phyloP scores from a whole-genome alignment of 2,329 filamentous ascomycete genomes.

The Nothophoma quercina region DNA sequence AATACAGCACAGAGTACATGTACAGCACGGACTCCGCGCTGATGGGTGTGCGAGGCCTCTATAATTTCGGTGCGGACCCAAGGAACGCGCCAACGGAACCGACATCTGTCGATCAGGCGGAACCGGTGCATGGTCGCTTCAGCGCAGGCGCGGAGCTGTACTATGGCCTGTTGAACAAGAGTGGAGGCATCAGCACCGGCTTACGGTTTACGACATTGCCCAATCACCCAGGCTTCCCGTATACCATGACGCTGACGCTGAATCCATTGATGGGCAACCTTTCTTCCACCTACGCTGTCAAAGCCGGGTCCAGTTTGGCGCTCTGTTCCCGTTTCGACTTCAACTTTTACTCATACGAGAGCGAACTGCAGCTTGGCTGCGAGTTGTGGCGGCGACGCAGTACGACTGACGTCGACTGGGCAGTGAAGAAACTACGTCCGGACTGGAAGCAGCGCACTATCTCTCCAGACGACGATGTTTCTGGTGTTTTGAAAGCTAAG shows the following conservation, averaged over 20 bases:
- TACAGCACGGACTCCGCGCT: conserved; percentile 92
- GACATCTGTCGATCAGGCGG: conserved; percentile 33
- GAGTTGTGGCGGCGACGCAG: conserved; percentile 81
- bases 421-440: conserved; percentile 52
- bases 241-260: conserved; percentile 90
- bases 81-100: conserved; percentile 42
- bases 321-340: conserved; percentile 94
- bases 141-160: conserved; percentile 93
- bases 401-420: conserved; percentile 54
- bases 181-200: conserved; percentile 87
- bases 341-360: conserved; percentile 98
- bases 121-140: conserved; percentile 79
- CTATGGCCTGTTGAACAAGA: conserved; percentile 94
- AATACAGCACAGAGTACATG: conserved; percentile 87
- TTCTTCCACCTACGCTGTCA: conserved; percentile 89
- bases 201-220: conserved; percentile 88
- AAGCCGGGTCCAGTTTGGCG: conserved; percentile 81
- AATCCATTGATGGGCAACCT: conserved; percentile 96
- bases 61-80: conserved; percentile 88
- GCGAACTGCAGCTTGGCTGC: conserved; percentile 87
- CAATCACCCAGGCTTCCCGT: conserved; percentile 80
- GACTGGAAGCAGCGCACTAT: conserved; percentile 49
- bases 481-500: conserved; percentile 87
- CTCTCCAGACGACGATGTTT: conserved; percentile 68
- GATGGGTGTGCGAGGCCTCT: conserved; percentile 85